Evolutionary conservation across 2,329 filamentous ascomycete genomes (phyloP).

Genomic region (Sporothrix globosa): DNA sequence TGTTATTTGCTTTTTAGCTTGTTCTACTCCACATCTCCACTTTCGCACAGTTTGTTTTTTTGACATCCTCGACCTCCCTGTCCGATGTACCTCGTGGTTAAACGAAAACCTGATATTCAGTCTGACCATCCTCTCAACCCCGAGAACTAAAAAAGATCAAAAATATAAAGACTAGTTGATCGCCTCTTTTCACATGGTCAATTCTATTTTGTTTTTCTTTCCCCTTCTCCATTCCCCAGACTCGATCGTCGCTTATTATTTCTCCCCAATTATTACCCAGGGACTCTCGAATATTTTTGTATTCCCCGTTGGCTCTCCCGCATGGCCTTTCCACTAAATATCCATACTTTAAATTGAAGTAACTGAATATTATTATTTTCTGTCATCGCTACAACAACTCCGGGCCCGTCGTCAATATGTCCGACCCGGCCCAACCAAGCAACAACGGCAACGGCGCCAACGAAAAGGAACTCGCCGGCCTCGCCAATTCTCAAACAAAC

Average conservation of each 20-base stretch:
- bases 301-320: neutral
- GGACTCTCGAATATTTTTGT: neutral
- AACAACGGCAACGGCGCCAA: constrained; percentile 11
- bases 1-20: neutral
- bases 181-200: constrained; percentile 1
- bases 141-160: neutral
- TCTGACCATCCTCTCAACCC: neutral
- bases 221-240: constrained; percentile 13
- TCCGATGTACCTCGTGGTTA: constrained; percentile 5
- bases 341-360: constrained; percentile 1
- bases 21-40: neutral
- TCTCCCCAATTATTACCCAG: constrained; percentile 5
- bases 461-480: constrained; percentile 13
- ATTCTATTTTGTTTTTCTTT: neutral
- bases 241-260: constrained; percentile 3
- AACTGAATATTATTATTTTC: neutral
- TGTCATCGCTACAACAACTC: neutral
- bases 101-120: constrained; percentile 5
- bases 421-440: constrained; percentile 8
- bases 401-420: constrained; percentile 8
- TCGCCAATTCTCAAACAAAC: constrained; percentile 7
- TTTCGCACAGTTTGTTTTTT: neutral
- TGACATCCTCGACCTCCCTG: neutral
- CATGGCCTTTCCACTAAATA: constrained; percentile 18
- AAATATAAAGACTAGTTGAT: constrained; percentile 22